Conservation (phyloP, 495 filamentous ascomycete genomes). For the Penicillium psychrofluorescens region DNA sequence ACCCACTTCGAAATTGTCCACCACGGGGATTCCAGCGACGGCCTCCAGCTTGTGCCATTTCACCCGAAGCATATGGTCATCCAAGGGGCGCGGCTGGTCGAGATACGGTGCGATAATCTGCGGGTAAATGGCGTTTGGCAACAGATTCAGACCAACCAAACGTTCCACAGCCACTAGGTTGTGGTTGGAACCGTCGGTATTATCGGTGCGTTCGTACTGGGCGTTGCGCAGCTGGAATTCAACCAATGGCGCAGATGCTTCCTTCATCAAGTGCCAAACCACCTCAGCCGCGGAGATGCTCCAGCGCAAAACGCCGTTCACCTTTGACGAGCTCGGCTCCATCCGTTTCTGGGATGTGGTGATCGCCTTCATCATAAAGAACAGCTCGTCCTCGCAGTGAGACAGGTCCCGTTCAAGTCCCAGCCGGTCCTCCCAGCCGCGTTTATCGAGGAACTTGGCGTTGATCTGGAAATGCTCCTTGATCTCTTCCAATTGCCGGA, state of each 20-base stretch:
- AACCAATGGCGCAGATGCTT: constrained; percentile 78
- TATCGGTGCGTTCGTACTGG: constrained; percentile 88
- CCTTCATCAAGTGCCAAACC: constrained; percentile 90
- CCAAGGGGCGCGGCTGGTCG: constrained; percentile 50
- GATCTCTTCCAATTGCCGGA: constrained; percentile 92
- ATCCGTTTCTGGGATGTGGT: constrained; percentile 87
- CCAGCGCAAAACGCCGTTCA: constrained; percentile 77
- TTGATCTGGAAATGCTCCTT: constrained; percentile 94
- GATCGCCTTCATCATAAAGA: constrained; percentile 99
- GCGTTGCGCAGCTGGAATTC: constrained; percentile 89
- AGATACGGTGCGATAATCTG: constrained; percentile 89
- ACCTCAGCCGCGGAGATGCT: constrained; percentile 87
- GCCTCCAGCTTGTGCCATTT: constrained; percentile 98
- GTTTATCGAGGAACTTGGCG: constrained; percentile 75
- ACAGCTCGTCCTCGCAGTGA: constrained; percentile 90
- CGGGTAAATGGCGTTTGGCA: constrained; percentile 87
- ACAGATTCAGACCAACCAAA: constrained; percentile 78
- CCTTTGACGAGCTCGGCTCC: constrained; percentile 55
- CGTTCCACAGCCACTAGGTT: constrained; percentile 82
- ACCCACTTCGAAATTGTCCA: constrained; percentile 95
- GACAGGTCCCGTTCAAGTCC: constrained; percentile 80
- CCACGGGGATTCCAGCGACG: constrained; percentile 93
- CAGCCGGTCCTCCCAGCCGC: constrained; percentile 86
- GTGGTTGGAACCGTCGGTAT: constrained; percentile 91
- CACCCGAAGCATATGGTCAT: constrained; percentile 77